Conservation (phyloP, 2,329 filamentous ascomycete species). For the Dryadomyces quercus-mongolicae region DNA sequence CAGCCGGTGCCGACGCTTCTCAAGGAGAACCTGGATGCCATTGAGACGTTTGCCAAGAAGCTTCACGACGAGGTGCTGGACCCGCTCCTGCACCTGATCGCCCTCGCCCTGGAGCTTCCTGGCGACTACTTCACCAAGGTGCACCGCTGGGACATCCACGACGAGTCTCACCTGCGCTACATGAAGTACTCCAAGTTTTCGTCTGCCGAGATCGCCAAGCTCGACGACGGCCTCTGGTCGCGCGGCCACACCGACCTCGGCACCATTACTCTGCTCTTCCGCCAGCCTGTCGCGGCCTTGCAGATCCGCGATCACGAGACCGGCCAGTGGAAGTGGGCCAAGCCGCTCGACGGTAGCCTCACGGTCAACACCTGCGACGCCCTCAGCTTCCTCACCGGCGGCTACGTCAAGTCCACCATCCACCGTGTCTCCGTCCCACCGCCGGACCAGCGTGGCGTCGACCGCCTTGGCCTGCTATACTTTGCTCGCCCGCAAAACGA, state of each 20-base stretch:
- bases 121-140: constrained; percentile 42
- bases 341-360: constrained; percentile 31
- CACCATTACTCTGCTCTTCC: constrained; percentile 39
- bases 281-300: constrained; percentile 39
- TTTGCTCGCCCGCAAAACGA: constrained; percentile 33
- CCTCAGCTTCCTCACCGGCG: constrained; percentile 30
- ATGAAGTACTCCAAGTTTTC: constrained; percentile 40
- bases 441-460: constrained; percentile 29
- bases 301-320: constrained; percentile 29
- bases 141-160: constrained; percentile 40
- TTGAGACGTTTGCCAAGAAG: constrained; percentile 35
- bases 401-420: constrained; percentile 24
- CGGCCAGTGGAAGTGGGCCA: constrained; percentile 31
- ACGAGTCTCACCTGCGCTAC: constrained; percentile 46
- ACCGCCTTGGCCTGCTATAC: constrained; percentile 37
- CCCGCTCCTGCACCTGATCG: constrained; percentile 44
- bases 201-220: constrained; percentile 20
- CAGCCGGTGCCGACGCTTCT: constrained; percentile 34
- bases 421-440: constrained; percentile 23
- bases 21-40: constrained; percentile 34
- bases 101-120: constrained; percentile 44
- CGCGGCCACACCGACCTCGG: constrained; percentile 41
- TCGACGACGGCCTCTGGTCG: constrained; percentile 11
- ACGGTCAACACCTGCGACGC: constrained; percentile 34
- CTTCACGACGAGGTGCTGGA: constrained; percentile 34